Conservation (phyloP, 139 green algal genomes). For the Tetradesmus lagerheimii region DNA sequence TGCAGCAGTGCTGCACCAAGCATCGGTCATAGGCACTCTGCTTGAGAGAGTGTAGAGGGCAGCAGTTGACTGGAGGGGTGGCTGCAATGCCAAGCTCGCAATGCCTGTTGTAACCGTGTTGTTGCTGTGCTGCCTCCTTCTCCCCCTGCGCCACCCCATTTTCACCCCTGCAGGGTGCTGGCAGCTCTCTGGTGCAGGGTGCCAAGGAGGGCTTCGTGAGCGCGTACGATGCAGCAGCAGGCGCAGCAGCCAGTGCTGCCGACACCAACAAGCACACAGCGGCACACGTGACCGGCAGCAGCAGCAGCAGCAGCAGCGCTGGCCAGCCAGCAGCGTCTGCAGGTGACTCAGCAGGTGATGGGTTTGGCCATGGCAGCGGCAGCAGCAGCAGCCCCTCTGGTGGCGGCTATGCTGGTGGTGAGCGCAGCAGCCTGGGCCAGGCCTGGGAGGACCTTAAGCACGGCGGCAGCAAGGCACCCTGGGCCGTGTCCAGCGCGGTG, state of each 20-base stretch:
- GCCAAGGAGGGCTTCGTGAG: slow-evolving; percentile 41
- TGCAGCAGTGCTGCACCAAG: too few relatives aligned
- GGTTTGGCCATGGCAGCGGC: background rate
- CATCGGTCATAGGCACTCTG: too few relatives aligned
- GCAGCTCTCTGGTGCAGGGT: background rate
- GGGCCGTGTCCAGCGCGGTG: slow-evolving; percentile 8
- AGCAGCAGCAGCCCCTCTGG: background rate
- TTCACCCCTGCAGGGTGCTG: background rate
- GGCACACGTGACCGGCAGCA: background rate
- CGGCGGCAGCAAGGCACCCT: slow-evolving; percentile 36
- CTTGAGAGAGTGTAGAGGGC: too few relatives aligned
- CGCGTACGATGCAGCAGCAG: slow-evolving; percentile 35
- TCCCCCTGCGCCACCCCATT: background rate
- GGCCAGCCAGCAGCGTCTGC: background rate
- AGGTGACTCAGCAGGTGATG: background rate
- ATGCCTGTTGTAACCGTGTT: too few relatives aligned
- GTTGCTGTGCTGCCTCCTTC: background rate
- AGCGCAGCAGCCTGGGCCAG: slow-evolving; percentile 19
- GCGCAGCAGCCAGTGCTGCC: slow-evolving; percentile 1
- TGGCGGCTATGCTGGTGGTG: slow-evolving; percentile 16
- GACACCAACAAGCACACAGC: background rate
- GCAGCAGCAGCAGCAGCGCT: background rate
- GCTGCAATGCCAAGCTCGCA: too few relatives aligned
- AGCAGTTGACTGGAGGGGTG: too few relatives aligned
- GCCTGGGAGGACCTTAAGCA: slow-evolving; percentile 50